phyloP scores from a whole-genome alignment of 805 yeast species.

The Diddensiella transvaalensis region DNA sequence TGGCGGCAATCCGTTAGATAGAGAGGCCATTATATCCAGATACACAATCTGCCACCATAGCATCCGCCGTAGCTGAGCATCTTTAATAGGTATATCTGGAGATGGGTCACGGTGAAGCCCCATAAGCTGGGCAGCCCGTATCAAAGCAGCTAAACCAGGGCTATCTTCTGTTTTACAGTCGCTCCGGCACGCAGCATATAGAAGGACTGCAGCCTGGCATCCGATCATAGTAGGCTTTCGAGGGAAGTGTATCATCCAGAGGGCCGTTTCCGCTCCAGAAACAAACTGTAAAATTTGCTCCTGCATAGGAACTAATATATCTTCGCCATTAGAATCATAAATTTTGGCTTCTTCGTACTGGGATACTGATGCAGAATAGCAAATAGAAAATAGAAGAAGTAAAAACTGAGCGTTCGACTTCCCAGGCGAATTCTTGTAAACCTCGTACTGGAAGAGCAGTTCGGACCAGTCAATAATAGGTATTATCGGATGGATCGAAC shows the following conservation, averaged over 20 bases:
- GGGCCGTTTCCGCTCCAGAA: constrained; percentile 12
- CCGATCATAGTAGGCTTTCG: constrained; percentile 11
- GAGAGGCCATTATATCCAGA: constrained; percentile 10
- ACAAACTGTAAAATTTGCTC: constrained; percentile 9
- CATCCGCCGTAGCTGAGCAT: constrained; percentile 9
- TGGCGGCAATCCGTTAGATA: constrained; percentile 13
- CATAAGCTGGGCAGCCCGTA: constrained; percentile 14
- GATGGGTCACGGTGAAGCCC: constrained; percentile 12
- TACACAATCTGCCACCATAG: constrained; percentile 16
- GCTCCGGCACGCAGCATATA: constrained; percentile 13
- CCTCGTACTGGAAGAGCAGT: constrained; percentile 6
- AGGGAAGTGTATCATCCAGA: constrained; percentile 13
- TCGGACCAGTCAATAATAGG: constrained; percentile 11
- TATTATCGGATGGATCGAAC: constrained; percentile 14
- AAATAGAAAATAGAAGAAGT: constrained; percentile 9
- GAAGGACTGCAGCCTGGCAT: constrained; percentile 8
- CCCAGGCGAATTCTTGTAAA: not conserved
- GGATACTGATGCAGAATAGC: constrained; percentile 14
- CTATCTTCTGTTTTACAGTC: constrained; percentile 16
- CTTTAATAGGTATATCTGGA: not conserved
- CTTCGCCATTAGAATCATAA: not conserved
- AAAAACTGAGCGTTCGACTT: constrained; percentile 9
- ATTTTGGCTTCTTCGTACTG: constrained; percentile 12
- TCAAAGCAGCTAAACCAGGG: constrained; percentile 10
- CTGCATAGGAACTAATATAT: constrained; percentile 6